phyloP scores from a whole-genome alignment of 192 early-diverging fungal genomes.

The Linnemannia schmuckeri region DNA sequence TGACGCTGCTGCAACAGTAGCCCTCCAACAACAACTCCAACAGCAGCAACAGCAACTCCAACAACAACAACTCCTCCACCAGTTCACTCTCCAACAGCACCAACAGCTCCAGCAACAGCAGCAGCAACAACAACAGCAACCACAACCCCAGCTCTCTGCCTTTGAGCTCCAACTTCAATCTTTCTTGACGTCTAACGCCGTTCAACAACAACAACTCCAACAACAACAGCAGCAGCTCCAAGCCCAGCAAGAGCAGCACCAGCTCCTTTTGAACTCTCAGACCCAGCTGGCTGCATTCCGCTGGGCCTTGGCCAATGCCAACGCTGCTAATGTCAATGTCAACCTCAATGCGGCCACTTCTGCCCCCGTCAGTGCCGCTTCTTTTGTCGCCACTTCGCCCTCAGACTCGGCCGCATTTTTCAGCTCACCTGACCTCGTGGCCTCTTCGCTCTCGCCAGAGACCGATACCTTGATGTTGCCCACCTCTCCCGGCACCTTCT shows the following conservation, averaged over 20 bases:
- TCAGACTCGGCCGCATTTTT: constrained; percentile 52
- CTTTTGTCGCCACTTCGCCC: constrained; percentile 26
- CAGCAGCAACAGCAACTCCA: constrained; percentile 22
- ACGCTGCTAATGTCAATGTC: constrained; percentile 18
- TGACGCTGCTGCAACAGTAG: constrained; percentile 7
- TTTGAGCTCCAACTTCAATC: constrained; percentile 48
- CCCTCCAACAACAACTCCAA: constrained; percentile 16
- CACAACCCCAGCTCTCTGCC: constrained; percentile 23
- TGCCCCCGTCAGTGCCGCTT: not conserved
- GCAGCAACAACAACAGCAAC: constrained; percentile 38
- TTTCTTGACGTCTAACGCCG: constrained; percentile 43
- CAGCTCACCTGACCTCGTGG: constrained; percentile 47
- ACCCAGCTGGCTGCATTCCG: constrained; percentile 47
- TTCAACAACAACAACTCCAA: constrained; percentile 44
- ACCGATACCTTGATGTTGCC: constrained; percentile 46
- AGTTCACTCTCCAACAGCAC: constrained; percentile 35
- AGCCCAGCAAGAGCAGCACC: constrained; percentile 44
- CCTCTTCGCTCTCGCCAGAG: constrained; percentile 44
- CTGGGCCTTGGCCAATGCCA: constrained; percentile 29
- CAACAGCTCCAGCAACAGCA: constrained; percentile 33
- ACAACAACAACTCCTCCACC: constrained; percentile 32
- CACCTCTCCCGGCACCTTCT: constrained; percentile 43
- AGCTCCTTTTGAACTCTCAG: constrained; percentile 42
- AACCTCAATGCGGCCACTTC: not conserved
- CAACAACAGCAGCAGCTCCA: constrained; percentile 45